Evolutionary conservation across 345 rosid genomes (phyloP), one percentile per base, ranked within the genome.

Genomic region (Citrus glauca): DNA sequence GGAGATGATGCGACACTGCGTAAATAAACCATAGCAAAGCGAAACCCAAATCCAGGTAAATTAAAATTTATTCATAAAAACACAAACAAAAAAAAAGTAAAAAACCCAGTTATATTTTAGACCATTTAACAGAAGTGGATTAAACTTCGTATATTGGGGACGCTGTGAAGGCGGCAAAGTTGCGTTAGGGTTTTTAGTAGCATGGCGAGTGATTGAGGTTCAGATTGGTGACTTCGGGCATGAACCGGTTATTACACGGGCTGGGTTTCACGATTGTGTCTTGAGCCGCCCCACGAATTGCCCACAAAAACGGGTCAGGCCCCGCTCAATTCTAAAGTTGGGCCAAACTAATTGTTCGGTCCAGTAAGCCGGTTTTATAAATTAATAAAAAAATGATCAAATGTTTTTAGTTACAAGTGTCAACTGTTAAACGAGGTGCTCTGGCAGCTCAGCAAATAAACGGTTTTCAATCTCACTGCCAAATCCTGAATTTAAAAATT

Each of bases 21-120:
- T 19, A 11, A 42, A 53, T 50, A 70, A 42, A 72, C 69, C 87
- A 82, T 79, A 76, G 82, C 79, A 68, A 71, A 62, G 35, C 38
- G 42, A 66, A 42, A 30, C 37, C 42, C 45, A 45, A 42, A 30
- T 24, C 55, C 45, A 35, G 2, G 35, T 59, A n/a, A 57, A 28
- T 38, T 59, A 9, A 67, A 24, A 7, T 48, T 24, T 38, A 77
- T 38, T 33, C 10, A 59, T 11, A 4, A 30, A 57, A 42, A 9
- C 45, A 40, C 45, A 9, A 9, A 40, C 11, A 42, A 53, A 53
- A 17, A 57, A 53, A n/a, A 19, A 9, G 19, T 16, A 35, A 62
- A 66, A 77, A 22, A 70, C 78, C 10, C 53, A 8, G 72, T 56
- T 53, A 4, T 20, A 55, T 17, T 25, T 56, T 63, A 38, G 55